A percentile compares a stretch with the other conserved stretches of the same genome.
Evolutionary conservation across 2,329 filamentous ascomycete species (phyloP).

Genomic region (Colletotrichum liriopes): DNA sequence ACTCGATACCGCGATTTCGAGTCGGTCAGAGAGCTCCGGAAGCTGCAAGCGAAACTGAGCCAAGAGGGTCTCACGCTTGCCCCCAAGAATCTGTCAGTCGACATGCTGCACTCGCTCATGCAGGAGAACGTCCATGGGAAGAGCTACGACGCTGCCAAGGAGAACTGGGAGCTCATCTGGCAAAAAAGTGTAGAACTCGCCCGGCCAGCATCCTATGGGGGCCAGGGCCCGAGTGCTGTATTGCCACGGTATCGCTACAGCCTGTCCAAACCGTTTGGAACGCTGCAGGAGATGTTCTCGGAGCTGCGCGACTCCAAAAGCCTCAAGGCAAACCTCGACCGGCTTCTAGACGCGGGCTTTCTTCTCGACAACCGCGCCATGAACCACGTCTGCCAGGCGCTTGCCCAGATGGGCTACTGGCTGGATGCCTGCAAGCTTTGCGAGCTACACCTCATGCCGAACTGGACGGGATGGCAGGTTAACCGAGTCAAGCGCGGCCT

Average conservation of each 20-base stretch:
- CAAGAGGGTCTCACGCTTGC: slow-evolving; percentile 54
- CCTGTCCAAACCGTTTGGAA: slow-evolving; percentile 63
- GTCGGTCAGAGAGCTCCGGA: slow-evolving; percentile 71
- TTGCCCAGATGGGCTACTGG: slow-evolving; percentile 73
- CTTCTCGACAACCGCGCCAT: slow-evolving; percentile 82
- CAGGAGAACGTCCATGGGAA: slow-evolving; percentile 71
- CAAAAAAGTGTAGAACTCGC: slow-evolving; percentile 64
- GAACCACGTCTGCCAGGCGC: slow-evolving; percentile 81
- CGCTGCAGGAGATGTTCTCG: slow-evolving; percentile 64
- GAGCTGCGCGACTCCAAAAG: slow-evolving; percentile 59
- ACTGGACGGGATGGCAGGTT: slow-evolving; percentile 82
- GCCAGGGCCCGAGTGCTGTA: slow-evolving; percentile 45
- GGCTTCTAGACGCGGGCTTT: slow-evolving; percentile 79
- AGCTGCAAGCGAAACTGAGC: slow-evolving; percentile 61
- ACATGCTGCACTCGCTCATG: slow-evolving; percentile 79
- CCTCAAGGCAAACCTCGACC: slow-evolving; percentile 66
- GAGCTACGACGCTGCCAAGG: slow-evolving; percentile 72
- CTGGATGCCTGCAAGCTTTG: slow-evolving; percentile 81
- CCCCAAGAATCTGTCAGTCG: slow-evolving; percentile 62
- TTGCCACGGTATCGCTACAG: slow-evolving; percentile 68
- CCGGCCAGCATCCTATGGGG: slow-evolving; percentile 50
- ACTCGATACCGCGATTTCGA: slow-evolving; percentile 61
- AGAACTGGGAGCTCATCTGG: slow-evolving; percentile 77
- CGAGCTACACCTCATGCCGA: slow-evolving; percentile 83
- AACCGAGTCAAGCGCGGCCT: slow-evolving; percentile 45